A percentile compares a stretch with the other conserved stretches of the same genome.
These are phyloP conservation scores for Limonomyces culmigenus DNA, from an alignment of 1,284 basidiomycete genomes.

Conservation along the genomic window DNA sequence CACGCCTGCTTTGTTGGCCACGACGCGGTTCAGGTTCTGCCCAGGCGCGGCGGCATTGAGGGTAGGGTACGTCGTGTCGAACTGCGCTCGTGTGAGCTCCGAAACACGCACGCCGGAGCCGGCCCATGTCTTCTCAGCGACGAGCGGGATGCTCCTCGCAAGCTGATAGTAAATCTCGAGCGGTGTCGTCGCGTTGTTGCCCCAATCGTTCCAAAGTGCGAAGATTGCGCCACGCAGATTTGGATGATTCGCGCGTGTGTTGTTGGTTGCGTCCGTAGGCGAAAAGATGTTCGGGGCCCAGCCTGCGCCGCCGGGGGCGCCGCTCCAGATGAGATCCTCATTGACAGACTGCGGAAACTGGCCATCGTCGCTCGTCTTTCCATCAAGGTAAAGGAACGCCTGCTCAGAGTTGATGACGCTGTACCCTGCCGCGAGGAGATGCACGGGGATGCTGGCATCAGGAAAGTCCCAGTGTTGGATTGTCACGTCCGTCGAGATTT, in stretches of 20 bases:
- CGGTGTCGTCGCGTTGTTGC: slow-evolving; percentile 21
- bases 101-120: slow-evolving; percentile 15
- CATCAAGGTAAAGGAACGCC: slow-evolving; percentile 19
- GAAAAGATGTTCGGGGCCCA: slow-evolving; percentile 21
- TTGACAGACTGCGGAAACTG: slow-evolving; percentile 17
- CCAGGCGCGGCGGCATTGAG: slow-evolving; percentile 17
- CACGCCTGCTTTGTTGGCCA: slow-evolving; percentile 8
- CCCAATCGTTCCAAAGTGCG: slow-evolving; percentile 23
- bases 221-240: slow-evolving; percentile 18
- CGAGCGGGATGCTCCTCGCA: slow-evolving; percentile 16
- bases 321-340: slow-evolving; percentile 14
- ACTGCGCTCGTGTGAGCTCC: slow-evolving; percentile 14
- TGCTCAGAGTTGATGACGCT: slow-evolving; percentile 19
- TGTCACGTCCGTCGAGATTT: slow-evolving; percentile 15
- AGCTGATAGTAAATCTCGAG: slow-evolving; percentile 20
- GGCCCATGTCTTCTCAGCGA: slow-evolving; percentile 20
- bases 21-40: slow-evolving; percentile 20
- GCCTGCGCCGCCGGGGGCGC: slow-evolving; percentile 14
- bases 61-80: slow-evolving; percentile 13
- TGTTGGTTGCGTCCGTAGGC: slow-evolving; percentile 13
- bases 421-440: slow-evolving; percentile 17
- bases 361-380: slow-evolving; percentile 15
- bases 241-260: slow-evolving; percentile 12
- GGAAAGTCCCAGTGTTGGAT: slow-evolving; percentile 23
- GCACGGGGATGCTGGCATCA: slow-evolving; percentile 14